Evolutionary conservation across 139 green algal species (phyloP).

Genomic region (Chlorella vulgaris): DNA sequence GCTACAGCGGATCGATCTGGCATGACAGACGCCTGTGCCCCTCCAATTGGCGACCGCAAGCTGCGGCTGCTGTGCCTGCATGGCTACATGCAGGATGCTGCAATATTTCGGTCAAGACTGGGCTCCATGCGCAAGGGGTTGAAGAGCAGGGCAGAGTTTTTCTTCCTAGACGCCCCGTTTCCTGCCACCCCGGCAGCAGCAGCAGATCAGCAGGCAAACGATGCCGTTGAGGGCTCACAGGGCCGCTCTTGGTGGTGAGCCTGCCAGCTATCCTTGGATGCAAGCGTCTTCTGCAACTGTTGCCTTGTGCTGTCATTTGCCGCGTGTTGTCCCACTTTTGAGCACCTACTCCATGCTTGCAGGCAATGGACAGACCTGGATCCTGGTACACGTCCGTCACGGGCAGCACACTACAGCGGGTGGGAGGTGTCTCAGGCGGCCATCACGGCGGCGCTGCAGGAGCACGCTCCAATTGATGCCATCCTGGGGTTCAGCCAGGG

Average conservation of each 20-base stretch:
- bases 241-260: conserved; percentile 27
- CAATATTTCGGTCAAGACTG: conserved; percentile 63
- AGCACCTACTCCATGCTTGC: conserved; percentile 11
- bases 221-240: neutral
- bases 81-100: conserved; percentile 74
- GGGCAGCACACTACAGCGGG: conserved; percentile 48
- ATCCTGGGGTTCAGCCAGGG: conserved; percentile 71
- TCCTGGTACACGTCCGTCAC: conserved; percentile 44
- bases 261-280: neutral
- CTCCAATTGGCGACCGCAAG: conserved; percentile 46
- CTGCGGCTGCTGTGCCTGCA: conserved; percentile 78
- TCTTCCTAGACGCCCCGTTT: conserved; percentile 73
- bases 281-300: neutral
- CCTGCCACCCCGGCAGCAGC: neutral
- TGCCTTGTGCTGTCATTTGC: neutral
- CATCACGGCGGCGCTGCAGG: conserved; percentile 37
- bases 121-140: conserved; percentile 74
- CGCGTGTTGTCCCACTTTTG: neutral
- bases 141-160: conserved; percentile 69
- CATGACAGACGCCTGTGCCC: neutral
- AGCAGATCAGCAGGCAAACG: neutral
- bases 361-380: conserved; percentile 54
- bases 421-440: conserved; percentile 34
- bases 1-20: neutral
- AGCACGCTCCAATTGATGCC: conserved; percentile 44